phyloP scores from a whole-genome alignment of 148 eudicot genomes.

The Amaranthus cruentus region DNA sequence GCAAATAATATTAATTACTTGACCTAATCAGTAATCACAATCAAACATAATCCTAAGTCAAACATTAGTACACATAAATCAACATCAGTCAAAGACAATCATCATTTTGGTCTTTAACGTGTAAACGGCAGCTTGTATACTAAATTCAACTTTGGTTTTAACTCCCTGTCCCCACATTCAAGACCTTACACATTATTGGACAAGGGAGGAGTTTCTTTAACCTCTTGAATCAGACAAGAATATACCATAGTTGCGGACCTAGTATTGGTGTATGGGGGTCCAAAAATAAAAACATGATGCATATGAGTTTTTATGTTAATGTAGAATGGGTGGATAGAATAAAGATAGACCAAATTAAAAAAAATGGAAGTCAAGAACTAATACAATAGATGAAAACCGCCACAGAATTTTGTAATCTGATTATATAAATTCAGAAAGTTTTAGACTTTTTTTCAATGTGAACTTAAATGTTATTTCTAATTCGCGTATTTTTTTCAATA shows the following conservation, averaged over 20 bases:
- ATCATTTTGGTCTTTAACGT: constrained; percentile 14
- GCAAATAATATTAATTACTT: constrained; percentile 10
- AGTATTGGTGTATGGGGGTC: neutral
- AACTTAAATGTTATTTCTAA: too few species aligned
- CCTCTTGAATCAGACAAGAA: constrained; percentile 11
- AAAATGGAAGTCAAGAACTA: too few species aligned
- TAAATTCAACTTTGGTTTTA: constrained; percentile 21
- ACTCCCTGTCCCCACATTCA: constrained; percentile 23
- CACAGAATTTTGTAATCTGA: too few species aligned
- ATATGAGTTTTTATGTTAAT: too few species aligned
- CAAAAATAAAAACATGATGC: too few species aligned
- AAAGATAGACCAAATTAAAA: too few species aligned
- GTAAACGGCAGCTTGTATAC: constrained; percentile 20
- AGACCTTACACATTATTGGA: constrained; percentile 17
- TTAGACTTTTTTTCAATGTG: too few species aligned
- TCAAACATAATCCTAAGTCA: constrained; percentile 16
- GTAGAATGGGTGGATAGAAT: too few species aligned
- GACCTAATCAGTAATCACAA: constrained; percentile 21
- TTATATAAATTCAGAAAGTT: too few species aligned
- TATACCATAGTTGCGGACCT: neutral
- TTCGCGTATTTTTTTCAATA: too few species aligned
- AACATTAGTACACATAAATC: constrained; percentile 15
- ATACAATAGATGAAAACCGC: too few species aligned
- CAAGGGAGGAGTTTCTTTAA: constrained; percentile 1
- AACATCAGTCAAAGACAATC: constrained; percentile 27